Evolutionary conservation across 2,329 filamentous ascomycete genomes (phyloP).

Genomic region (Diaporthe velutina): DNA sequence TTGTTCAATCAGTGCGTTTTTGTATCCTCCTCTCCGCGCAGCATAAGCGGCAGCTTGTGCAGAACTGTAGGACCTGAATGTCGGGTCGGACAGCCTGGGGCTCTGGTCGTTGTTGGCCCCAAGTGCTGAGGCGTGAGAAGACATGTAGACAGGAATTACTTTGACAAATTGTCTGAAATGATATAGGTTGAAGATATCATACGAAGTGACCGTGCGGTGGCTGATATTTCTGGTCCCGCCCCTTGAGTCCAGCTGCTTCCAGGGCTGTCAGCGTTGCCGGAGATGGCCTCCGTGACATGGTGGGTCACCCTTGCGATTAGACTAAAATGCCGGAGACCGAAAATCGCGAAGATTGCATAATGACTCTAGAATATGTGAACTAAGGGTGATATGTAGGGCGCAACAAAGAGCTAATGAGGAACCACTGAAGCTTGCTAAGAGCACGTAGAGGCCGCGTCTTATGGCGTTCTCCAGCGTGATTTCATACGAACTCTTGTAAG

Average conservation of each 20-base stretch:
- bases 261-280: not conserved
- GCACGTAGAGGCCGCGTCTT: too few species aligned
- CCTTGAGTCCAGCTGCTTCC: not conserved
- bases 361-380: not conserved
- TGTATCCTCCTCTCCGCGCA: conserved; percentile 41
- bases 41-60: conserved; percentile 46
- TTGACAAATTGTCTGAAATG: not conserved
- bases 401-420: too few species aligned
- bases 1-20: conserved; percentile 41
- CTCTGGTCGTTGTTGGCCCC: not conserved
- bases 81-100: conserved; percentile 40
- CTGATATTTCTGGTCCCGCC: not conserved
- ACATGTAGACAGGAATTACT: not conserved
- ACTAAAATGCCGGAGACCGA: not conserved
- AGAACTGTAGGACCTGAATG: conserved; percentile 45
- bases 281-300: not conserved
- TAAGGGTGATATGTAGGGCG: too few species aligned
- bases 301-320: not conserved
- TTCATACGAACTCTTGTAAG: too few species aligned
- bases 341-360: not conserved
- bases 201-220: not conserved
- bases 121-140: not conserved
- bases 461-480: too few species aligned
- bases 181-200: not conserved
- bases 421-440: too few species aligned